phyloP scores from a whole-genome alignment of 1,139 yeast species.

The Yamadazyma friedrichii region DNA sequence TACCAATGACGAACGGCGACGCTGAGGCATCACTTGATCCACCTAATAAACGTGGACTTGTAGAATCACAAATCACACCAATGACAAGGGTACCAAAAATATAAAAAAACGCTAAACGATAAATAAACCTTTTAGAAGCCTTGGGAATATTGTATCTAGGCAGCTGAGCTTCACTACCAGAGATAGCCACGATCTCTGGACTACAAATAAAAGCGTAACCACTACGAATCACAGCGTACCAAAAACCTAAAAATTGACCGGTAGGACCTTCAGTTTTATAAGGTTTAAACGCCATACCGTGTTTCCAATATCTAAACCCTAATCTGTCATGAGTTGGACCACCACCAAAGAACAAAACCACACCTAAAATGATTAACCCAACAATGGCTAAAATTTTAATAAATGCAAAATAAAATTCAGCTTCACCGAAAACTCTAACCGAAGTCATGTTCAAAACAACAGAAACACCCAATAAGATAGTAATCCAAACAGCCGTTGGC shows the following conservation, averaged over 20 bases:
- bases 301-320: slow-evolving; percentile 64
- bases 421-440: slow-evolving; percentile 59
- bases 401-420: slow-evolving; percentile 66
- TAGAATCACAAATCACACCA: slow-evolving; percentile 43
- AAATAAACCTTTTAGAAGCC: slow-evolving; percentile 47
- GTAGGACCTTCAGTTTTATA: slow-evolving; percentile 52
- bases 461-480: slow-evolving; percentile 43
- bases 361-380: slow-evolving; percentile 42
- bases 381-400: slow-evolving; percentile 43
- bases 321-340: slow-evolving; percentile 59
- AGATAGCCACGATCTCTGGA: slow-evolving; percentile 40
- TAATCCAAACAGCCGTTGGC: slow-evolving; percentile 54
- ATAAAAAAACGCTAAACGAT: slow-evolving; percentile 49
- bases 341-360: slow-evolving; percentile 48
- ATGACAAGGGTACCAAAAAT: slow-evolving; percentile 45
- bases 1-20: slow-evolving; percentile 50
- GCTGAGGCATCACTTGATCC: slow-evolving; percentile 43
- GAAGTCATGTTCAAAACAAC: slow-evolving; percentile 42
- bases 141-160: slow-evolving; percentile 47
- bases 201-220: slow-evolving; percentile 43
- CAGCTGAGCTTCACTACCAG: slow-evolving; percentile 42
- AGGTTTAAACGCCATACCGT: slow-evolving; percentile 53
- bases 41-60: slow-evolving; percentile 30
- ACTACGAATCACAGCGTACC: slow-evolving; percentile 41
- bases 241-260: slow-evolving; percentile 48